These are phyloP conservation scores for Aphanocladium album DNA, from an alignment of 2,329 filamentous ascomycete species.

Conservation along the genomic window DNA sequence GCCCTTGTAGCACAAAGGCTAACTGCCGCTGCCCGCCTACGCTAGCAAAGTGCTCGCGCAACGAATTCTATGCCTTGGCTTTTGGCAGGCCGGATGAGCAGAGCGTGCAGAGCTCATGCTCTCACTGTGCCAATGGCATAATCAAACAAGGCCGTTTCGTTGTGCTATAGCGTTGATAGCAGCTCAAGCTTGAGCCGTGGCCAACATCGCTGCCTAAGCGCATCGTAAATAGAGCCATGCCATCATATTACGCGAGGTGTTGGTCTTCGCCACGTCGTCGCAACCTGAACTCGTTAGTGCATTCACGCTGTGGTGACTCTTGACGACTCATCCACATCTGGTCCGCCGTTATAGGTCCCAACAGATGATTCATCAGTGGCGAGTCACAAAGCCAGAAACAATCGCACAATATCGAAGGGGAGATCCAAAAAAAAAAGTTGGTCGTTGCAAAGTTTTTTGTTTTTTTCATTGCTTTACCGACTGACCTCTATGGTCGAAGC, in stretches of 20 bases:
- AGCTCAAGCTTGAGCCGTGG: neutral
- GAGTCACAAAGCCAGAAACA: slow-evolving; percentile 4
- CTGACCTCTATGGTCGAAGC: slow-evolving; percentile 34
- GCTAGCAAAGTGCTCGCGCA: too few relatives aligned
- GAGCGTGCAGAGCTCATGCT: too few relatives aligned
- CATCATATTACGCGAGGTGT: neutral
- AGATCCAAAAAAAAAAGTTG: neutral
- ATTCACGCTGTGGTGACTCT: neutral
- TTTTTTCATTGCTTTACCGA: slow-evolving; percentile 39
- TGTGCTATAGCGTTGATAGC: too few relatives aligned
- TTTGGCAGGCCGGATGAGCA: too few relatives aligned
- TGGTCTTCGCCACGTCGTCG: neutral
- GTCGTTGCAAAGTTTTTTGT: slow-evolving; percentile 16
- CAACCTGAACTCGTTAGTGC: neutral
- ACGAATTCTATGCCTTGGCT: too few relatives aligned
- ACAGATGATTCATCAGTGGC: neutral
- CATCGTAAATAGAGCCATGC: neutral
- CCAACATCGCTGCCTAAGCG: neutral
- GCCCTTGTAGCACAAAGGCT: too few relatives aligned
- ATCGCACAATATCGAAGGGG: neutral
- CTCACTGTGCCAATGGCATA: too few relatives aligned
- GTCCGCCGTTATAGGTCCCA: neutral
- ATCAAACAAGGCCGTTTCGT: too few relatives aligned
- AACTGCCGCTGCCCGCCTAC: too few relatives aligned
- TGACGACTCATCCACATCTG: neutral